These are phyloP conservation scores for Haematococcus sp. DNA, from an alignment of 139 green algal species.

Conservation along the genomic window DNA sequence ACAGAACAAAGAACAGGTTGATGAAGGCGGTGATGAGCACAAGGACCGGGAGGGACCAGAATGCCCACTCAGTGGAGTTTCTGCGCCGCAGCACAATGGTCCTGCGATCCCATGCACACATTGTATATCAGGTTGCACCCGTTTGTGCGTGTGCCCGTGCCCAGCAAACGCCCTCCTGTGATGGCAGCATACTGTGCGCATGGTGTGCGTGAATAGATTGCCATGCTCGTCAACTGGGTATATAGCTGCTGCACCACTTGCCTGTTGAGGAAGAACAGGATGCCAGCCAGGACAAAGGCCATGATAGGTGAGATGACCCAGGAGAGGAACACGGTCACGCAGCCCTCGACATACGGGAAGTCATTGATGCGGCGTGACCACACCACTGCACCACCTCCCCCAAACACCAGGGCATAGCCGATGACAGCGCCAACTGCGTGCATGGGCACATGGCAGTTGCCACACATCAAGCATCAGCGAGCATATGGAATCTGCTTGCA, in stretches of 20 bases:
- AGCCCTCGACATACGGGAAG: constrained; percentile 28
- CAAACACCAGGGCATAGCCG: constrained; percentile 36
- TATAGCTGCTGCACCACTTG: not conserved
- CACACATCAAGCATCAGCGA: not conserved
- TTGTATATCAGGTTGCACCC: constrained; percentile 34
- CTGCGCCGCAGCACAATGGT: constrained; percentile 40
- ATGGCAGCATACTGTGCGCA: not conserved
- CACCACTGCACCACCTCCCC: constrained; percentile 32
- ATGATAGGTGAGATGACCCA: no score
- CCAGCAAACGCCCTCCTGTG: constrained; percentile 31
- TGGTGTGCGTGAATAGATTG: not conserved
- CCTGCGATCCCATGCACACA: no score
- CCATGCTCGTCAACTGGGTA: not conserved
- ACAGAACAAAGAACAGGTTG: constrained; percentile 13
- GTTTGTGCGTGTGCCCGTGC: constrained; percentile 22
- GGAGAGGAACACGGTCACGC: not conserved
- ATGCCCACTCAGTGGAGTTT: no score
- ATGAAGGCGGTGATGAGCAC: constrained; percentile 27
- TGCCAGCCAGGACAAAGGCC: no score
- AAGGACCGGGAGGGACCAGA: constrained; percentile 20
- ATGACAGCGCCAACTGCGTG: constrained; percentile 32
- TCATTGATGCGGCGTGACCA: constrained; percentile 25
- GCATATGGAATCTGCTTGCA: not conserved
- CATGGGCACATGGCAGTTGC: not conserved
- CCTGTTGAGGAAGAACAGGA: no score